A percentile compares a stretch with the other conserved stretches of the same genome.
phyloP scores from a whole-genome alignment of 805 yeast genomes.

The Candida railenensis region DNA sequence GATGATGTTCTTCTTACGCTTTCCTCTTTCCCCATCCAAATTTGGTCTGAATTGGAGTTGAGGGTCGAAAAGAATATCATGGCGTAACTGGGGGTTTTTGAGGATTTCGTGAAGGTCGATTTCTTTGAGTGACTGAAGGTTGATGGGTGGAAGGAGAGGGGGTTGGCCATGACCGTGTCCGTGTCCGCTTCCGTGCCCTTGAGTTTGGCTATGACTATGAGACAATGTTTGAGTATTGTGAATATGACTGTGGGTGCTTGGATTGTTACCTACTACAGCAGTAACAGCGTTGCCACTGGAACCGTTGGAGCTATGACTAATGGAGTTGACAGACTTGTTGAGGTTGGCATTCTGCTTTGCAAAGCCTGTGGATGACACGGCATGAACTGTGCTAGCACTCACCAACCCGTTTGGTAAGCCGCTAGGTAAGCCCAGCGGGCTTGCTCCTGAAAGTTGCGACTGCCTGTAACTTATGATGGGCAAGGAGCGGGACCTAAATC shows the following conservation, averaged over 20 bases:
- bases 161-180: slow-evolving; percentile 2
- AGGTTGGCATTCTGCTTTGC: background rate
- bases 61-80: slow-evolving; percentile 90
- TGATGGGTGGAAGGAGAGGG: slow-evolving; percentile 76
- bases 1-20: slow-evolving; percentile 68
- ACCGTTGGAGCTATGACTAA: background rate
- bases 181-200: slow-evolving; percentile 1
- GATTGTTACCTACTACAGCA: background rate
- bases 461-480: slow-evolving; percentile 40
- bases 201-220: slow-evolving; percentile 5
- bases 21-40: slow-evolving; percentile 87
- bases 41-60: slow-evolving; percentile 89
- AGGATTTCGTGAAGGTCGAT: slow-evolving; percentile 86
- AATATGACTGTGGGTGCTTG: slow-evolving; percentile 1
- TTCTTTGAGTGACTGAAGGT: slow-evolving; percentile 76
- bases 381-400: background rate
- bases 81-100: slow-evolving; percentile 89
- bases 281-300: background rate
- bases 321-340: background rate
- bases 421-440: slow-evolving; percentile 3
- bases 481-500: slow-evolving; percentile 38
- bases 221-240: background rate
- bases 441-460: slow-evolving; percentile 11
- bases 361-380: background rate
- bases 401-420: background rate